Conservation (phyloP, 306 rosid genomes). For the Crotalaria pallida region DNA sequence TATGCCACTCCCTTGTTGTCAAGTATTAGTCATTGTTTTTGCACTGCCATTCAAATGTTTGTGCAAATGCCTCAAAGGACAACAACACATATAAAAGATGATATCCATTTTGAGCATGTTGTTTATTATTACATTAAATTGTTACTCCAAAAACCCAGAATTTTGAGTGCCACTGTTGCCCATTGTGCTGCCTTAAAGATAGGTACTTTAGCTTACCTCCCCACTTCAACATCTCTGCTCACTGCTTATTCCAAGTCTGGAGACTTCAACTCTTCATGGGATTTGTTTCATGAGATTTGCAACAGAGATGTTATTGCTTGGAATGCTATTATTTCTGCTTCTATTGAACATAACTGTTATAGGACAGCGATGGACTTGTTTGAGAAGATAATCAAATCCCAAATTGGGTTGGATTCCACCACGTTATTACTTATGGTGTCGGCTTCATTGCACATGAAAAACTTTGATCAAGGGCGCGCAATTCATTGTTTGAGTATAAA, state of each 20-base stretch:
- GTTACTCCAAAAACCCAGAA: conserved; percentile 13
- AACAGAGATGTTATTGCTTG: conserved; percentile 43
- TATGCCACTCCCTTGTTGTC: background rate
- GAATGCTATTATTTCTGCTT: conserved; percentile 55
- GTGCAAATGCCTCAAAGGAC: conserved; percentile 37
- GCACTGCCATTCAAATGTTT: conserved; percentile 15
- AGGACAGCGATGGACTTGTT: conserved; percentile 34
- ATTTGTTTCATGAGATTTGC: conserved; percentile 36
- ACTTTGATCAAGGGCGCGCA: conserved; percentile 34
- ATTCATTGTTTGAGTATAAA: conserved; percentile 47
- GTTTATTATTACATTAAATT: conserved; percentile 26
- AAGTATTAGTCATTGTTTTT: background rate
- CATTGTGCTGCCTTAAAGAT: conserved; percentile 43
- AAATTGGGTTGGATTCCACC: conserved; percentile 46
- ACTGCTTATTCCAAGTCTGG: conserved; percentile 40
- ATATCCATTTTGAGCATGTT: conserved; percentile 14
- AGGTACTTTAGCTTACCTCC: conserved; percentile 40
- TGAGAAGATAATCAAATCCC: conserved; percentile 28
- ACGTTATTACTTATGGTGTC: conserved; percentile 52
- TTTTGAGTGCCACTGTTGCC: conserved; percentile 19
- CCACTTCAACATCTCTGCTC: conserved; percentile 45
- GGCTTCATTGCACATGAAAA: conserved; percentile 26
- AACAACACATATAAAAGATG: background rate
- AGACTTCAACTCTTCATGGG: conserved; percentile 33
- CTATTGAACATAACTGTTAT: conserved; percentile 29